phyloP scores from a whole-genome alignment of 768 basidiomycete species.

The Tulasnella sp. region DNA sequence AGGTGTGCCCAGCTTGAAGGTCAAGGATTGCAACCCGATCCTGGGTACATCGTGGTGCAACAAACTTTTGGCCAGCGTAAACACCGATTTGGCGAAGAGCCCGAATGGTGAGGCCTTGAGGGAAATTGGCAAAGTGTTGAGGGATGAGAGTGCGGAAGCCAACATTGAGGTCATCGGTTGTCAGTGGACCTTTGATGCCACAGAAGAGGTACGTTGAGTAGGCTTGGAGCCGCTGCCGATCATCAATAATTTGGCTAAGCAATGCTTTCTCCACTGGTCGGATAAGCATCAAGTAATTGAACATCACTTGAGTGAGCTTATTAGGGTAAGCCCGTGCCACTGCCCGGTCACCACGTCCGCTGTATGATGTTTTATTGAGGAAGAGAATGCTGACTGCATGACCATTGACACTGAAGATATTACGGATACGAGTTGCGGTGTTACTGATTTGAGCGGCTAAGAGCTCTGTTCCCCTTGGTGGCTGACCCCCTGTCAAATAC shows the following conservation, averaged over 20 bases:
- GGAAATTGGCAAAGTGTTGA: neutral
- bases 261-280: neutral
- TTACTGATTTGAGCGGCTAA: neutral
- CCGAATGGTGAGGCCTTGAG: neutral
- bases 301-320: neutral
- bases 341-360: neutral
- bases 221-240: neutral
- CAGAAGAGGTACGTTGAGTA: neutral
- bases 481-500: neutral
- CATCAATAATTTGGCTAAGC: neutral
- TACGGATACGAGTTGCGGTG: neutral
- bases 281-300: neutral
- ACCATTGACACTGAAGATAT: neutral
- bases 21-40: neutral
- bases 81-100: neutral
- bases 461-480: neutral
- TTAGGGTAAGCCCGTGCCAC: neutral
- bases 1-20: neutral
- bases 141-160: neutral
- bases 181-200: neutral
- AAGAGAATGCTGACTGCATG: neutral
- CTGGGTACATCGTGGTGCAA: neutral
- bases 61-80: neutral
- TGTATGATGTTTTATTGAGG: neutral
- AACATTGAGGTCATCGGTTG: neutral